Base-by-base conservation (phyloP, 192 early-diverging fungal species). In the Rhizophagus clarus region DNA sequence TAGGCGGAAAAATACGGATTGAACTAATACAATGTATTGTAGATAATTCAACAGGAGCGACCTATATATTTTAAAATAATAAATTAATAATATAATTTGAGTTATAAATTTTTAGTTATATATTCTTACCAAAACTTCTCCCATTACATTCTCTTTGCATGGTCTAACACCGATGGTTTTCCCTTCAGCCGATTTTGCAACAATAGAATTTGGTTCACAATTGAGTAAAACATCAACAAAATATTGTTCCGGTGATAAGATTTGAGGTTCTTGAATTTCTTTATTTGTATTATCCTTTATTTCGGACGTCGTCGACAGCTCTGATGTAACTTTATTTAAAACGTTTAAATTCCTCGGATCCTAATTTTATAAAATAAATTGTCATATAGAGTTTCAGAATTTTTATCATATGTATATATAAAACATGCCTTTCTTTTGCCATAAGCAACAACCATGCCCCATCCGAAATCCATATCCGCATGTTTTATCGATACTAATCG, bases 151-250 rank as follows among this genome's bases (percentile, higher is more conserved):
- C 9, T 89, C 83, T 12, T 84, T 79, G 67, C 88, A 89, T 15
- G 95, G 93, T 62, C 85, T 82, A 4, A 92, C 80, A 22, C 84
- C 85, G 20, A 82, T 82, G 1, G 86, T 84, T 22, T 81, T 77
- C 8, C 88, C 88, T 51, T 88, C 84, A 22, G 86, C 80, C 40
- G 90, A 84, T 40, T 84, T 83, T 3, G 83, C 81, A 45, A 87
- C 76, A 31, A 85, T 85, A 5, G 91, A 93, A 9, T 91, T 90
- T 28, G 86, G 45, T 11, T 88, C 88, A 71, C 97, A 99, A 81
- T 93, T 87, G 66, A 99, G 75, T 14, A 99, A 80, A 3, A 97
- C 93, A 80, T 97, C 96, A 17, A 97, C 87, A 32, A 99, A 88
- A 79, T 94, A 95, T 42, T 76, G 32, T 26, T 72, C 70, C 15